These are phyloP conservation scores for Monotropa hypopitys DNA, from an alignment of 179 eudicot genomes.

Conservation along the genomic window DNA sequence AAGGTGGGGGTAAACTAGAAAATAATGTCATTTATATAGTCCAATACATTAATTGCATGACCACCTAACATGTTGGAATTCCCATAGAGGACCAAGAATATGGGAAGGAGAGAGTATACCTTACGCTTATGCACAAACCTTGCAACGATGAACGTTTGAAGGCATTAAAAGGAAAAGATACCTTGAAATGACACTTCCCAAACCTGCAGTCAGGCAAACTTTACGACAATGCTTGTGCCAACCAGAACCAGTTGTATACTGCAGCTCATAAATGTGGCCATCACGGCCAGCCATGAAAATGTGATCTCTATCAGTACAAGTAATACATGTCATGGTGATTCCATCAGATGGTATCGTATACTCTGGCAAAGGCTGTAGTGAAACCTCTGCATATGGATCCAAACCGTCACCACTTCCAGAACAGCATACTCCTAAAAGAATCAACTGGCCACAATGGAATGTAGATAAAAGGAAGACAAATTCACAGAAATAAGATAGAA, in stretches of 20 bases:
- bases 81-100: not conserved
- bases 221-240: slow-evolving; percentile 96
- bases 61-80: not conserved
- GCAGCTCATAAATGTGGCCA: slow-evolving; percentile 90
- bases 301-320: slow-evolving; percentile 74
- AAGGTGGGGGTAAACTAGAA: not conserved
- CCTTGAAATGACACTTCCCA: slow-evolving; percentile 89
- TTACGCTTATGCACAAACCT: not conserved
- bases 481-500: not conserved
- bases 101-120: not conserved
- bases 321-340: slow-evolving; percentile 81
- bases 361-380: slow-evolving; percentile 84
- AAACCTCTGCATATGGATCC: slow-evolving; percentile 91
- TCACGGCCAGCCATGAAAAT: slow-evolving; percentile 94
- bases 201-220: slow-evolving; percentile 86
- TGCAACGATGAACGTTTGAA: not conserved
- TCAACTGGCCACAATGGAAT: slow-evolving; percentile 44
- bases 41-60: not conserved
- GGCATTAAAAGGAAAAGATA: slow-evolving; percentile 15
- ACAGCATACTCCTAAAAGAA: slow-evolving; percentile 94
- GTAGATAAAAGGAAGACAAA: not conserved
- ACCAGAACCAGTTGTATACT: slow-evolving; percentile 72
- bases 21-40: not conserved
- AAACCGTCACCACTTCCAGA: slow-evolving; percentile 74
- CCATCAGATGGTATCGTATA: slow-evolving; percentile 89